Evolutionary conservation across 2,329 filamentous ascomycete genomes (phyloP).

Genomic region (Dendryphion nanum): DNA sequence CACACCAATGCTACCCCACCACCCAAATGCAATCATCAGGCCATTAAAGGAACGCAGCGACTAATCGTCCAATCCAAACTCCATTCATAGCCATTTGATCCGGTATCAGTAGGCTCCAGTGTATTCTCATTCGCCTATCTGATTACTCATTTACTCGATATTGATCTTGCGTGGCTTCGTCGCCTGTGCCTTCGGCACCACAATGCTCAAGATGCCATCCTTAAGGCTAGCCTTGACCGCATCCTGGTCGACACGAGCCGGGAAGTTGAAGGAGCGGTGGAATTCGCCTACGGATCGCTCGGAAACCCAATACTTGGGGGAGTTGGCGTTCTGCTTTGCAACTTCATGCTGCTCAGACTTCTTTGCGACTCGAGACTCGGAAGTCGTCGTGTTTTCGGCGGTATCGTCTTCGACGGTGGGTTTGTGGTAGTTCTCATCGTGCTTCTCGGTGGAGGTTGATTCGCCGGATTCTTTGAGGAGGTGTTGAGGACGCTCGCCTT

Average conservation of each 20-base stretch:
- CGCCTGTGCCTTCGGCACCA: constrained; percentile 56
- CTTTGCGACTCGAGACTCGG: constrained; percentile 34
- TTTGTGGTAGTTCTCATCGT: constrained; percentile 35
- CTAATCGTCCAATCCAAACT: too few relatives aligned
- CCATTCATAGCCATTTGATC: too few relatives aligned
- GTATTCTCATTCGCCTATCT: too few relatives aligned
- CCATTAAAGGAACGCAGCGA: too few relatives aligned
- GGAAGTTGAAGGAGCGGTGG: constrained; percentile 59
- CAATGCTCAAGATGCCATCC: constrained; percentile 58
- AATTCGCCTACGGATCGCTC: constrained; percentile 62
- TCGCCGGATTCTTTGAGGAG: constrained; percentile 42
- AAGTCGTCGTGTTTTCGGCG: constrained; percentile 16
- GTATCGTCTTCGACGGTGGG: constrained; percentile 67
- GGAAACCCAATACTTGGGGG: constrained; percentile 66
- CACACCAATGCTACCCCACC: too few relatives aligned
- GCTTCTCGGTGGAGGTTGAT: neutral
- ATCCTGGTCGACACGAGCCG: constrained; percentile 57
- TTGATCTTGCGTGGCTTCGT: constrained; percentile 53
- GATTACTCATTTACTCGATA: constrained; percentile 49
- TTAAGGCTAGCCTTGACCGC: constrained; percentile 60
- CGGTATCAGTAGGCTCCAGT: too few relatives aligned
- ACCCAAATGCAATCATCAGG: too few relatives aligned
- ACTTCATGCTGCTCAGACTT: constrained; percentile 7
- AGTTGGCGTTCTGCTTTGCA: constrained; percentile 29
- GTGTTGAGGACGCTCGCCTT: constrained; percentile 51